Evolutionary conservation across 2,329 filamentous ascomycete species (phyloP).

Genomic region (Aspergillus awamori): DNA sequence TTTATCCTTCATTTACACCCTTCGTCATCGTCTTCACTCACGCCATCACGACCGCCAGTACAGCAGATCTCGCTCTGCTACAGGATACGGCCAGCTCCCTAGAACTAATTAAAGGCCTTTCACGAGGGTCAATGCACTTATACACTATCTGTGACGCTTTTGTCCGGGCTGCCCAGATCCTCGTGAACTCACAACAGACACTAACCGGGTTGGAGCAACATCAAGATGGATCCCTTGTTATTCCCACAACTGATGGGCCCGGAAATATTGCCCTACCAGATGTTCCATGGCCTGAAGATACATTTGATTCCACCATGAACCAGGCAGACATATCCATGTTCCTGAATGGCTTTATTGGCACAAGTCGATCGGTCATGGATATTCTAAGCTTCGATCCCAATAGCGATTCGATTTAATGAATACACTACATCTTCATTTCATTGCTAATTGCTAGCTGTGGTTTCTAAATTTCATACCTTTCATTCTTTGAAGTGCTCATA

Average conservation of each 20-base stretch:
- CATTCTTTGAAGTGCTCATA: too few species aligned
- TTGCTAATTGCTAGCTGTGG: neutral
- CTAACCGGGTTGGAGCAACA: slow-evolving; percentile 26
- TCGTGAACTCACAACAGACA: slow-evolving; percentile 27
- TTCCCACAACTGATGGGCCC: slow-evolving; percentile 20
- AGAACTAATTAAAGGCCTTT: slow-evolving; percentile 26
- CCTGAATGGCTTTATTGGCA: slow-evolving; percentile 33
- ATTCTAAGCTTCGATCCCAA: slow-evolving; percentile 26
- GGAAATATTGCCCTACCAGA: slow-evolving; percentile 28
- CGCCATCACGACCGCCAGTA: slow-evolving; percentile 29
- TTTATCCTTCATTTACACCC: slow-evolving; percentile 32
- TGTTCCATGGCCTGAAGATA: slow-evolving; percentile 28
- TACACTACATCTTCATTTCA: neutral
- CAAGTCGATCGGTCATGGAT: slow-evolving; percentile 30
- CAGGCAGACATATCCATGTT: slow-evolving; percentile 31
- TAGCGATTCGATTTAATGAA: slow-evolving; percentile 12
- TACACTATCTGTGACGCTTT: slow-evolving; percentile 29
- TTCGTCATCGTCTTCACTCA: slow-evolving; percentile 34
- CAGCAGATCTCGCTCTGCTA: slow-evolving; percentile 24
- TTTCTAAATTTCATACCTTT: too few species aligned
- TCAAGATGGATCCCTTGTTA: slow-evolving; percentile 28
- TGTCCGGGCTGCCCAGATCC: slow-evolving; percentile 27
- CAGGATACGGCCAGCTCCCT: slow-evolving; percentile 28
- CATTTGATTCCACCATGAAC: slow-evolving; percentile 25
- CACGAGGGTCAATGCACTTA: slow-evolving; percentile 24